Conservation (phyloP, 2,329 filamentous ascomycete species). For the Colletotrichum abscissum region DNA sequence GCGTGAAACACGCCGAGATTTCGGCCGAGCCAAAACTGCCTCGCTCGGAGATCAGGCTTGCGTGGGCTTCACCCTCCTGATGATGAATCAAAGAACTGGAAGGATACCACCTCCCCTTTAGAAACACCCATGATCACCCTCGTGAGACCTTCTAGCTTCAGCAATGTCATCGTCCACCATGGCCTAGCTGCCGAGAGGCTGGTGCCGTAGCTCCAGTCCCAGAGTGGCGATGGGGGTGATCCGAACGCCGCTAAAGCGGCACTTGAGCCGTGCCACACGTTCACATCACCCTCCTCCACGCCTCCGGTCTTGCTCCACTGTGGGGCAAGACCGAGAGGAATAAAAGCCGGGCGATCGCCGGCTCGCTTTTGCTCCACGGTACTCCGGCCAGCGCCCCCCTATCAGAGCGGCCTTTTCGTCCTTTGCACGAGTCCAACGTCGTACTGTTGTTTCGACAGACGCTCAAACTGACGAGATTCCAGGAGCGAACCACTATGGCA, state of each 20-base stretch:
- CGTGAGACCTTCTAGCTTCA: no score
- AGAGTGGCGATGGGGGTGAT: neutral
- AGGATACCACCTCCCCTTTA: neutral
- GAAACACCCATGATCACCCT: neutral
- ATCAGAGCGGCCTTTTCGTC: neutral
- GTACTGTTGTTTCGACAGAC: neutral
- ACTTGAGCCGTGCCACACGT: neutral
- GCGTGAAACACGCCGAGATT: neutral
- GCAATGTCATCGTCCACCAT: neutral
- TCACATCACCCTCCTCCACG: no score
- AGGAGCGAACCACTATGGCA: neutral
- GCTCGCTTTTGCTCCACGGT: slow-evolving; percentile 15
- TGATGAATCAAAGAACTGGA: no score
- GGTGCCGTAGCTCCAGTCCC: neutral
- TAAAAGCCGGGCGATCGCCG: slow-evolving; percentile 2
- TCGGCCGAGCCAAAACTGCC: neutral
- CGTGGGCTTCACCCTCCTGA: neutral
- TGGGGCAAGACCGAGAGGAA: slow-evolving; percentile 24
- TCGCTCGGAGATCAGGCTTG: neutral
- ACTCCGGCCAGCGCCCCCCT: neutral
- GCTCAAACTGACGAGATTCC: neutral
- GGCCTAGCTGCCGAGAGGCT: neutral
- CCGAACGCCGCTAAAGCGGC: slow-evolving; percentile 9
- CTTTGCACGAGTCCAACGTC: neutral
- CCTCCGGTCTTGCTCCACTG: neutral